Base-by-base conservation (phyloP, 2,329 filamentous ascomycete genomes). In the Fusarium sp. region DNA sequence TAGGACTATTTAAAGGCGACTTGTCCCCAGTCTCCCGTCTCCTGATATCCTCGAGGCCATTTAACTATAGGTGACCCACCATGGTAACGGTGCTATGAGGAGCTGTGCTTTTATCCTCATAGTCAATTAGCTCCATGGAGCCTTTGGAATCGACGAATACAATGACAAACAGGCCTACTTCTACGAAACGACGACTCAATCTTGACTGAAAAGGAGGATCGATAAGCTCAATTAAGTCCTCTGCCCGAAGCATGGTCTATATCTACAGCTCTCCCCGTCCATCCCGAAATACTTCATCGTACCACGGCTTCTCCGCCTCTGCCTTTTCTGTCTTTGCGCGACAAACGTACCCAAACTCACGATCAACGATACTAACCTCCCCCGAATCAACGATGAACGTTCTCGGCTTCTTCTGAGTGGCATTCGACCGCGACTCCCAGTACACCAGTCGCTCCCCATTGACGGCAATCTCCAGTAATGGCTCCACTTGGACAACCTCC, bases 251-350 rank as follows among this genome's bases (percentile, higher is more conserved):
- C 25, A 32, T 8, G 2, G 3, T 11, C 47, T 12, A 43, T 0
- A 16, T 46, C 25, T 54, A 15, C 11, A 63, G n/a, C 0, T 44
- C 44, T 4, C 74, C 73, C 18, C 56, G 23, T 1, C 69, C 62
- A 43, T 74, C 73, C 6, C 73, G 60, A 33, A 75, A 76, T 3
- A 75, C 54, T 1, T 72, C 71, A 19, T 70, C 43, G 18, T 53
- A 74, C 64, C 67, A 73, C n/a, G 58, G 46, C 9, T 56, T 49
- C 7, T 56, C 38, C 1, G 30, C 58, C 9, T 58, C 62, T 1
- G 12, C 50, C 3, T 46, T 28, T 1, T 57, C 46, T 2, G 23
- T 37, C n/a, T 52, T 43, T 2, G 37, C n/a, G 1, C n/a, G 33
- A 9, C 69, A 71, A 9, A 71, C 37, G 8, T 56, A 35, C 1